A percentile compares a stretch with the other conserved stretches of the same genome.
Conservation (phyloP, 805 yeast genomes). For the Saturnispora halmiae region DNA sequence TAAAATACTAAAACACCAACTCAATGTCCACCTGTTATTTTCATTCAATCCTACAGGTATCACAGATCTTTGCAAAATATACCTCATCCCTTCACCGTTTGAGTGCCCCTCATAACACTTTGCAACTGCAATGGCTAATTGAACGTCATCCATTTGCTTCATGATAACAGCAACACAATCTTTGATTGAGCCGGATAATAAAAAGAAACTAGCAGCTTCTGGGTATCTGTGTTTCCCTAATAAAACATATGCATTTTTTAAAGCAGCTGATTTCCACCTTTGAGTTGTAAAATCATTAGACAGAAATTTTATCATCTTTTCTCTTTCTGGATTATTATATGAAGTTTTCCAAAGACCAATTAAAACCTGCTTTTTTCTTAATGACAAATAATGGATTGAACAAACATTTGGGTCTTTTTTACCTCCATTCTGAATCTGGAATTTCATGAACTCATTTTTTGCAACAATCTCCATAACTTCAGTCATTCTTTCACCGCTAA, state of each 20-base stretch:
- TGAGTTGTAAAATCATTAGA: conserved; percentile 63
- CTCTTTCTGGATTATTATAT: conserved; percentile 67
- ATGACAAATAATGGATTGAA: conserved; percentile 67
- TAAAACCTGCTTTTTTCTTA: conserved; percentile 66
- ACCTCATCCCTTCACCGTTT: conserved; percentile 42
- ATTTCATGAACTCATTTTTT: conserved; percentile 48
- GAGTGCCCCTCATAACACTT: conserved; percentile 60
- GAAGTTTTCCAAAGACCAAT: conserved; percentile 78
- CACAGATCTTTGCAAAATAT: conserved; percentile 40
- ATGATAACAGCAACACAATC: conserved; percentile 74
- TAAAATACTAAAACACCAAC: conserved; percentile 72
- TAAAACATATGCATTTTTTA: conserved; percentile 85
- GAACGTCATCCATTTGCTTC: conserved; percentile 55
- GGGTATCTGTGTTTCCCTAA: conserved; percentile 77
- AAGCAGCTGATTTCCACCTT: conserved; percentile 83
- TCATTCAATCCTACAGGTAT: conserved; percentile 47
- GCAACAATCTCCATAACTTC: conserved; percentile 62
- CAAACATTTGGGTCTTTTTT: conserved; percentile 64
- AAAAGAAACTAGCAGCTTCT: conserved; percentile 85
- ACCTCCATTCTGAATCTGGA: conserved; percentile 33
- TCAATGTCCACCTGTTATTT: conserved; percentile 75
- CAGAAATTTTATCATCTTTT: conserved; percentile 70
- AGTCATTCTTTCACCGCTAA: conserved; percentile 36
- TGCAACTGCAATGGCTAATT: conserved; percentile 73
- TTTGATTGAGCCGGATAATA: conserved; percentile 62